Percentiles rank a stretch among this genome's conserved stretches.
These are phyloP conservation scores for Ocimum tenuiflorum DNA, from an alignment of 257 asterid species.

Conservation along the genomic window DNA sequence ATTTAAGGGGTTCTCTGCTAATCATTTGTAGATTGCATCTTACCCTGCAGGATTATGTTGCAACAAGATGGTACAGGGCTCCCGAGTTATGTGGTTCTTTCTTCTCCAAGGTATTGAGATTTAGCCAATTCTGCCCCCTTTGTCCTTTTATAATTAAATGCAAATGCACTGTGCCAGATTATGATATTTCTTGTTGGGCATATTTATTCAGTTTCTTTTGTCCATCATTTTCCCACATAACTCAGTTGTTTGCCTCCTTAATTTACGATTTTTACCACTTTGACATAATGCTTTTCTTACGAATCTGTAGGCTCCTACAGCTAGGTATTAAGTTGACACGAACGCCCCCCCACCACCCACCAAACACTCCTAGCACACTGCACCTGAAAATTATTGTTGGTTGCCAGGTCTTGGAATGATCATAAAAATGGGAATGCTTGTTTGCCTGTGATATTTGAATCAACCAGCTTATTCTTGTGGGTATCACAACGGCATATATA, in stretches of 20 bases:
- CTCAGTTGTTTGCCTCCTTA: too few species aligned
- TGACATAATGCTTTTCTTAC: too few species aligned
- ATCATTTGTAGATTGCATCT: slow-evolving; percentile 8
- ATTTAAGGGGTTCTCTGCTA: slow-evolving; percentile 5
- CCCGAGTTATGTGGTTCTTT: slow-evolving; percentile 97
- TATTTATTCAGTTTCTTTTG: too few species aligned
- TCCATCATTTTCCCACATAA: too few species aligned
- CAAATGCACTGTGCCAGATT: neutral
- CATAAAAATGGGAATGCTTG: neutral
- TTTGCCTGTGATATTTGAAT: neutral
- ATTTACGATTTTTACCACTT: too few species aligned
- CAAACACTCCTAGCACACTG: neutral
- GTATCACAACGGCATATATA: slow-evolving; percentile 2
- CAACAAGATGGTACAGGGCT: slow-evolving; percentile 98
- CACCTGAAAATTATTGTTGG: neutral
- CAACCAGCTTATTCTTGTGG: slow-evolving; percentile 8
- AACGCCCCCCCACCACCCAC: neutral
- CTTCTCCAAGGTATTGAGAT: slow-evolving; percentile 68
- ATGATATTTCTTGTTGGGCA: neutral
- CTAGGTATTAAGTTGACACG: neutral
- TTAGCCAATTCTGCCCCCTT: slow-evolving; percentile 1
- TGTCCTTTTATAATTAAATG: slow-evolving; percentile 3
- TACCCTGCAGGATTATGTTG: slow-evolving; percentile 81
- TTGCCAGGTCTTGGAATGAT: neutral
- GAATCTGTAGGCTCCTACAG: neutral